These are phyloP conservation scores for Pseudocercospora eumusae DNA, from an alignment of 2,329 filamentous ascomycete genomes.

Conservation along the genomic window DNA sequence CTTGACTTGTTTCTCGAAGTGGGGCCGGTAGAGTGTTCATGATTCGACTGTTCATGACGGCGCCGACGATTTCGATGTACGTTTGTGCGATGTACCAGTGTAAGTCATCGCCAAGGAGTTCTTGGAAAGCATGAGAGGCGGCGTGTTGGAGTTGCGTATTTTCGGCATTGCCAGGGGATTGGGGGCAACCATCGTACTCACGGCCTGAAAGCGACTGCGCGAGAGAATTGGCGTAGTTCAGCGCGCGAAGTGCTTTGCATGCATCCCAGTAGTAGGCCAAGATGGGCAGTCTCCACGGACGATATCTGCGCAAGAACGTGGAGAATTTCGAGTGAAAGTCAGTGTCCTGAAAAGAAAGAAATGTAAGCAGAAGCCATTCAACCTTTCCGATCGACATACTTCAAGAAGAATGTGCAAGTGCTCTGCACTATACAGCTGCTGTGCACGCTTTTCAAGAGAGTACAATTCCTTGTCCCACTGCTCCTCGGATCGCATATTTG, in stretches of 20 bases:
- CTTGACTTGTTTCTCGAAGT: conserved; percentile 67
- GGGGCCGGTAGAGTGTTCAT: conserved; percentile 65
- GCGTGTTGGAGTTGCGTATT: conserved; percentile 60
- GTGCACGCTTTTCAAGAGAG: conserved; percentile 25
- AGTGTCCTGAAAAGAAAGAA: conserved; percentile 12
- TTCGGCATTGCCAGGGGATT: conserved; percentile 49
- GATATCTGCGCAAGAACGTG: conserved; percentile 23
- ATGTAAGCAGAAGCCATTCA: neutral
- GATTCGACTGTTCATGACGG: conserved; percentile 67
- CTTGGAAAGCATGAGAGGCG: conserved; percentile 63
- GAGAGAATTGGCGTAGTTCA: conserved; percentile 70
- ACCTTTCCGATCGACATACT: neutral
- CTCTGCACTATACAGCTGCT: conserved; percentile 25
- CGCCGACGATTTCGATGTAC: conserved; percentile 67
- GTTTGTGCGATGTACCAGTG: conserved; percentile 68
- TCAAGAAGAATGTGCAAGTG: conserved; percentile 25
- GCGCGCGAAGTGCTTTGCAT: conserved; percentile 66
- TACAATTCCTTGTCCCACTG: conserved; percentile 19
- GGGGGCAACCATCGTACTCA: conserved; percentile 42
- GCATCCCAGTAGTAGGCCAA: conserved; percentile 22
- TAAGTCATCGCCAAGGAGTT: conserved; percentile 65
- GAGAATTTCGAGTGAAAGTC: conserved; percentile 22
- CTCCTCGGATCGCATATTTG: conserved; percentile 6
- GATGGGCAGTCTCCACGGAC: conserved; percentile 23
- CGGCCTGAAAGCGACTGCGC: conserved; percentile 55